Conservation (phyloP, 139 green algal genomes). For the Volvox reticuliferus region DNA sequence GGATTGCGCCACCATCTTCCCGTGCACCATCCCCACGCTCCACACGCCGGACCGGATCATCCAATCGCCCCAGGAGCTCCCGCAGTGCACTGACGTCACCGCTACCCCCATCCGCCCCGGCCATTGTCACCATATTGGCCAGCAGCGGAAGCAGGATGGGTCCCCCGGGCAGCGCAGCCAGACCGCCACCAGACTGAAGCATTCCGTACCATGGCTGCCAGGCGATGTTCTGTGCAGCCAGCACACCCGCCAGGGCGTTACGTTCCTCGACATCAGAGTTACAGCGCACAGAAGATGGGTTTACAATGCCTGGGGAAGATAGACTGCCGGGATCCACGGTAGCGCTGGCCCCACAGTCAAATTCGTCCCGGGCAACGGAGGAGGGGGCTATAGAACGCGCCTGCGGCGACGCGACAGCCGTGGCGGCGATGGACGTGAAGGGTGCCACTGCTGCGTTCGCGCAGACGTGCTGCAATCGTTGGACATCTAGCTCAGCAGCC, state of each 20-base stretch:
- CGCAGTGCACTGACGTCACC: background rate
- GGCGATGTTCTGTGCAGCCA: background rate
- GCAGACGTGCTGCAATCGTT: background rate
- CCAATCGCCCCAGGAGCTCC: constrained; percentile 14
- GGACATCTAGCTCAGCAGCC: background rate
- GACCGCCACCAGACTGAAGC: background rate
- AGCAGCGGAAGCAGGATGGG: background rate
- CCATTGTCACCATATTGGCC: background rate
- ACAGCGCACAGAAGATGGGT: background rate
- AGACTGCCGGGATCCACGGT: background rate
- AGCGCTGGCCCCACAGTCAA: background rate
- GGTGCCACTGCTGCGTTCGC: too few species aligned
- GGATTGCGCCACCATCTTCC: background rate
- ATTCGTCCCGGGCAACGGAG: background rate
- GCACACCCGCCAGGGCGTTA: background rate
- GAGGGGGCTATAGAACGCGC: background rate
- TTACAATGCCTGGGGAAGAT: background rate
- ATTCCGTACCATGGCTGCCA: constrained; percentile 12
- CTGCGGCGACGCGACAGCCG: background rate
- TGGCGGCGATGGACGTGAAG: background rate
- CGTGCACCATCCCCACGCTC: background rate
- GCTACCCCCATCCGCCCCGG: background rate
- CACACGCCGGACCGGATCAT: background rate
- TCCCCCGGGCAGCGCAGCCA: background rate
- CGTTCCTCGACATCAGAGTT: background rate